Evolutionary conservation across 1,284 basidiomycete species (phyloP).

Genomic region (Thelephora terrestris): DNA sequence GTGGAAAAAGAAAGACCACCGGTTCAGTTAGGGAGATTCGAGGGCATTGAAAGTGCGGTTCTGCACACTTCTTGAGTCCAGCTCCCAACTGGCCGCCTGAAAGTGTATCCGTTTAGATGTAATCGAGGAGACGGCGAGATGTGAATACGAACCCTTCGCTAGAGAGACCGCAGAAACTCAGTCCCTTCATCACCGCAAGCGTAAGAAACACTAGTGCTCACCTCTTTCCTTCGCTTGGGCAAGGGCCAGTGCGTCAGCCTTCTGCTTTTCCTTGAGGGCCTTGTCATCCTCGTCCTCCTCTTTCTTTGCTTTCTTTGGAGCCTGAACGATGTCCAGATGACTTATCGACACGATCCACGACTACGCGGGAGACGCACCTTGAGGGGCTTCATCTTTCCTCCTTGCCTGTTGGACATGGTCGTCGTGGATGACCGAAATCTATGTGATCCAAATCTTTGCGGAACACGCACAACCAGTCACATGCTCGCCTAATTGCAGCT

Average conservation of each 20-base stretch:
- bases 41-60: too few relatives aligned
- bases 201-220: constrained; percentile 19
- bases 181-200: constrained; percentile 1
- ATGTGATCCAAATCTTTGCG: too few relatives aligned
- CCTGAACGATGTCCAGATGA: constrained; percentile 28
- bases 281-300: constrained; percentile 60
- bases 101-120: constrained; percentile 1
- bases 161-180: constrained; percentile 7
- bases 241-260: constrained; percentile 55
- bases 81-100: constrained; percentile 58
- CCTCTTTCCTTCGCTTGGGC: constrained; percentile 64
- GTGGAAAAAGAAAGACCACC: constrained; percentile 7
- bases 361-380: constrained; percentile 31
- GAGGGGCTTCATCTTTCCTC: constrained; percentile 72
- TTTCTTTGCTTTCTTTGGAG: constrained; percentile 69
- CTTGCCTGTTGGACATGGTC: constrained; percentile 62
- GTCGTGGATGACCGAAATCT: background rate
- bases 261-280: constrained; percentile 67
- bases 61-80: constrained; percentile 69
- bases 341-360: background rate
- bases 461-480: too few relatives aligned
- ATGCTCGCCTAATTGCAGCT: too few relatives aligned
- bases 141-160: constrained; percentile 52
- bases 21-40: too few relatives aligned
- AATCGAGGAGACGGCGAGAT: constrained; percentile 1